These are phyloP conservation scores for Candolleomyces aberdarensis DNA, from an alignment of 768 basidiomycete species.

Conservation along the genomic window DNA sequence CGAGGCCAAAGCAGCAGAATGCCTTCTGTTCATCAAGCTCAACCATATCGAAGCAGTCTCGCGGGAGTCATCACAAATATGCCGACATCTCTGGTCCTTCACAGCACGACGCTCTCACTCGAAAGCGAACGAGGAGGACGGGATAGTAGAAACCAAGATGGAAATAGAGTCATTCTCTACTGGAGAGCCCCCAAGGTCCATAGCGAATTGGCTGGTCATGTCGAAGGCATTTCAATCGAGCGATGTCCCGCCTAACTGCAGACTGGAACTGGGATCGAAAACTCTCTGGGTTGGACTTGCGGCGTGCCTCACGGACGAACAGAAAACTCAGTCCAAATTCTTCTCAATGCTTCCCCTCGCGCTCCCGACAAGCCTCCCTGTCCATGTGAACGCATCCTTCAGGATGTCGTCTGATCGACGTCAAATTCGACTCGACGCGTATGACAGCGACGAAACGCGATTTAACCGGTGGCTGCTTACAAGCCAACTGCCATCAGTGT, in stretches of 20 bases:
- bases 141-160: not conserved
- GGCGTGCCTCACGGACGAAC: constrained; percentile 14
- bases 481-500: constrained; percentile 32
- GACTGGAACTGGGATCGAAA: not conserved
- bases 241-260: constrained; percentile 2
- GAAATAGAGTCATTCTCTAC: not conserved
- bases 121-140: not conserved
- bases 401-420: constrained; percentile 45
- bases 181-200: not conserved
- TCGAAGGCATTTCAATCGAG: constrained; percentile 10
- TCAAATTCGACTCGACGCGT: constrained; percentile 38
- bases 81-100: constrained; percentile 20
- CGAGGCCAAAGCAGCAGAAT: constrained; percentile 27
- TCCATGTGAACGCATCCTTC: constrained; percentile 46
- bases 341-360: constrained; percentile 46
- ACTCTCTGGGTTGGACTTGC: constrained; percentile 27
- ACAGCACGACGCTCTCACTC: constrained; percentile 14
- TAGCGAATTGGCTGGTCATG: constrained; percentile 2
- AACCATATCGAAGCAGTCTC: constrained; percentile 21
- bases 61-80: constrained; percentile 16
- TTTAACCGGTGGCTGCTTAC: constrained; percentile 45
- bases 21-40: constrained; percentile 41
- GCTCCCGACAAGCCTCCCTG: constrained; percentile 35
- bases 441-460: constrained; percentile 27
- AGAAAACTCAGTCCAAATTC: constrained; percentile 19